Evolutionary conservation across 1,284 basidiomycete species (phyloP), one percentile per base, ranked within the genome.

Genomic region (Papiliotrema flavescens): DNA sequence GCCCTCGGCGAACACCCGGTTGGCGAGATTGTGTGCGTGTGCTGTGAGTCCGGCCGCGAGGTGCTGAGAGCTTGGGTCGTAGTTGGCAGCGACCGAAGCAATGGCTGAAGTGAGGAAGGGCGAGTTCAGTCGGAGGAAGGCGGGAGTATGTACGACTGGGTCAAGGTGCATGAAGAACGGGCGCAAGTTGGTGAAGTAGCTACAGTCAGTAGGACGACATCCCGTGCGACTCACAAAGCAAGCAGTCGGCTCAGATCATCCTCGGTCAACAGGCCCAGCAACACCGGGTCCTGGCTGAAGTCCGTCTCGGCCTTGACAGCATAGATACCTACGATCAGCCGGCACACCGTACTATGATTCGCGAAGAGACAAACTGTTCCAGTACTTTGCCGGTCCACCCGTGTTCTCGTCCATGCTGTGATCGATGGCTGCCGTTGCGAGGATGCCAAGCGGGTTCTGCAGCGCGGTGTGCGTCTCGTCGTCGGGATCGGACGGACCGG

Each of bases 91-190:
- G 24, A 51, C 43, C 19, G 48, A 26, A 2, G 53, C 53, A 19
- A 55, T 41, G 2, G 53, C 48, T 17, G 53, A 35, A n/a, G 53
- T 55, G 22, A 55, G 48, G 43, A 55, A 55, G 22, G 53, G 53
- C 6, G 48, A 50, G 53, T 55, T 55, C 42, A 50, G 24, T 14
- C 53, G 53, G 35, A 55, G 42, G 37, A 55, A 55, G 15, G 24
- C 26, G n/a, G 53, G 42, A 17, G 53, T 50, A 36, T 55, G 53
- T 0, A 51, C 42, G 15, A 28, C 35, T 6, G 35, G 35, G 48
- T 55, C 53, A 35, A 55, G 53, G 43, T 55, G 53, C 34, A 28
- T 37, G 43, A 50, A 55, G 26, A 46, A 46, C 9, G 48, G 53
- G 7, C 48, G 48, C 9, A 55, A 42, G 19, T 39, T 36, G 5